Evolutionary conservation across 1,284 basidiomycete species (phyloP), one percentile per base, ranked within the genome.

Genomic region (Melanopsichium pennsylvanicum): DNA sequence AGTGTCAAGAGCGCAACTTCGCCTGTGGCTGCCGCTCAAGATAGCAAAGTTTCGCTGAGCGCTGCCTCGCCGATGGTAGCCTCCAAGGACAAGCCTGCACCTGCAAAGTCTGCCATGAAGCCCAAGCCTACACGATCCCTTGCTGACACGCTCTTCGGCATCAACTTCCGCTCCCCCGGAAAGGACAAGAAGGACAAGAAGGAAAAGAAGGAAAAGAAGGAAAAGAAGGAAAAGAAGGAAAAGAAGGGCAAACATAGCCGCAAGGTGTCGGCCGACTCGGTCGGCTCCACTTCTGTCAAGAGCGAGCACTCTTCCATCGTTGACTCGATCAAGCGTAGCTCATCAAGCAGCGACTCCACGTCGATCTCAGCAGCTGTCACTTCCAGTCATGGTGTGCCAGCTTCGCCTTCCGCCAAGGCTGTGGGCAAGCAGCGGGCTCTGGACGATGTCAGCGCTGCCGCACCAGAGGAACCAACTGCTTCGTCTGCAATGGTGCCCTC

Each of bases 81-180:
- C 15, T 52, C 55, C 54, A 64, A 71, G 41, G 74, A 75, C 49
- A 73, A 66, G 22, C 68, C 74, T 16, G 35, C 74, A 11, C 73
- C 73, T n/a, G 27, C 42, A 16, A 73, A 75, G 50, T 69, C 70
- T 11, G 70, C 72, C 16, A 44, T 67, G 46, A 76, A 76, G 51
- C 34, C 60, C 16, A 75, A 69, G 37, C 26, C 57, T 4, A 34
- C 46, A 10, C 36, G 47, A 35, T 77, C 75, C 16, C 48, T 79
- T 8, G 76, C 76, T 10, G 76, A 79, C 39, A 77, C 76, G 13
- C 69, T 79, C 35, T 72, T 77, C 32, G 66, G 62, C 31, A 59
- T 77, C 35, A 36, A 38, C 10, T 60, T 63, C 40, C 54, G 50
- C n/a, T 60, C 63, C 9, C 70, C 61, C 3, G 33, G 41, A 37